Conservation (phyloP, 2,329 filamentous ascomycete genomes). For the Phaeosphaeriaceae sp. region DNA sequence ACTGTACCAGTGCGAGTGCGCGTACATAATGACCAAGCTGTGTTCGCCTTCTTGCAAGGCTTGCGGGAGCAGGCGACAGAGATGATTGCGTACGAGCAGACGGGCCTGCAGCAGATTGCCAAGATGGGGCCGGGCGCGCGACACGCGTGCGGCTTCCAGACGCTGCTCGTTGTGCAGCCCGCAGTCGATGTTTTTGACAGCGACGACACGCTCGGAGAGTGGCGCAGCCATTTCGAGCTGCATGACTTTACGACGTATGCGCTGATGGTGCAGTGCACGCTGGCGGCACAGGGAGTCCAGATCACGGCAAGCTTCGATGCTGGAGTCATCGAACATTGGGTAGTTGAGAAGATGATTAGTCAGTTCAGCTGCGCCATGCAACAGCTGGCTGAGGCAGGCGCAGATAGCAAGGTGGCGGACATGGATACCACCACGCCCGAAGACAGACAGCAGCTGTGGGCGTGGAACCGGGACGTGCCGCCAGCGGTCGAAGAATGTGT, state of each 20-base stretch:
- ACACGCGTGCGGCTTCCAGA: slow-evolving; percentile 52
- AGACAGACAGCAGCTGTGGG: slow-evolving; percentile 13
- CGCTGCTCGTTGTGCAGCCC: slow-evolving; percentile 59
- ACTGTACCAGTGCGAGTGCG: slow-evolving; percentile 42
- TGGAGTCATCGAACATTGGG: slow-evolving; percentile 8
- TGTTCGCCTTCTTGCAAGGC: slow-evolving; percentile 13
- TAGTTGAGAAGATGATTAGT: slow-evolving; percentile 9
- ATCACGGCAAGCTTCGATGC: slow-evolving; percentile 6
- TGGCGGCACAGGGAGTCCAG: too few species aligned
- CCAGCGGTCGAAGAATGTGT: slow-evolving; percentile 16
- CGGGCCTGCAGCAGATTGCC: slow-evolving; percentile 40
- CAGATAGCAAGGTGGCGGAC: slow-evolving; percentile 10
- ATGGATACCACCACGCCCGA: slow-evolving; percentile 9
- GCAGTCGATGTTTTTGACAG: too few species aligned
- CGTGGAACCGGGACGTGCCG: slow-evolving; percentile 18
- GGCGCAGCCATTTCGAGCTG: too few species aligned
- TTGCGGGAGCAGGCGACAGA: slow-evolving; percentile 22
- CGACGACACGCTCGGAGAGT: too few species aligned
- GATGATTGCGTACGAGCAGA: slow-evolving; percentile 40
- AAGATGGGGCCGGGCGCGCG: slow-evolving; percentile 14
- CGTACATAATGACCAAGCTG: slow-evolving; percentile 8
- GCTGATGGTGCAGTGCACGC: too few species aligned
- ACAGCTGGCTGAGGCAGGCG: slow-evolving; percentile 12
- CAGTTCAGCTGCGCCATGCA: slow-evolving; percentile 21
- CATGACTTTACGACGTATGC: too few species aligned